These are phyloP conservation scores for Podaxis mareebaensis DNA, from an alignment of 768 basidiomycete species.

Conservation along the genomic window DNA sequence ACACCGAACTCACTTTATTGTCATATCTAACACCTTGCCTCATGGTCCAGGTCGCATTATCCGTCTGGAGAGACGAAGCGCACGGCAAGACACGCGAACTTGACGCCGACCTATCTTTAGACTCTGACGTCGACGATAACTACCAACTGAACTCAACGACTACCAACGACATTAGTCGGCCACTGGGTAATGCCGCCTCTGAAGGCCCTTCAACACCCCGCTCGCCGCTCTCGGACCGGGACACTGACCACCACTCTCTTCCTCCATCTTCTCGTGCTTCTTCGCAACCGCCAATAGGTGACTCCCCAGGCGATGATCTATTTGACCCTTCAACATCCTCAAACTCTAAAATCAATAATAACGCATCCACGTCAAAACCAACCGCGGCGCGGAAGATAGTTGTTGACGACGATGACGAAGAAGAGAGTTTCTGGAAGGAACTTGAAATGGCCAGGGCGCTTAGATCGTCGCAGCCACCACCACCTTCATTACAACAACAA, in stretches of 20 bases:
- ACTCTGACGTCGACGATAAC: conserved; percentile 22
- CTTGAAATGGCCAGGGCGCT: conserved; percentile 46
- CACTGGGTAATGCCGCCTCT: background rate
- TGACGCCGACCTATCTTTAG: conserved; percentile 16
- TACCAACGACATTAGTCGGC: conserved; percentile 7
- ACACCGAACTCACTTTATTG: background rate
- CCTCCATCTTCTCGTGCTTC: conserved; percentile 23
- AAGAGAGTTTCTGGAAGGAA: conserved; percentile 72
- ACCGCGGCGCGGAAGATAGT: conserved; percentile 1
- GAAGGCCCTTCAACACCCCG: background rate
- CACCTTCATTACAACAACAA: conserved; percentile 10
- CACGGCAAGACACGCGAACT: conserved; percentile 30
- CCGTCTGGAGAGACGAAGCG: conserved; percentile 78
- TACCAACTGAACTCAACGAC: conserved; percentile 15
- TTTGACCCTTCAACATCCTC: conserved; percentile 15
- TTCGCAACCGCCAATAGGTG: conserved; percentile 23
- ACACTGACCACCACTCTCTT: background rate
- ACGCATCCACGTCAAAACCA: conserved; percentile 1
- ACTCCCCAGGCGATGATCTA: conserved; percentile 20
- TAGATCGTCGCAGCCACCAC: conserved; percentile 18
- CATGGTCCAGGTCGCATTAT: conserved; percentile 55
- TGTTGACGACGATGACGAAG: conserved; percentile 36
- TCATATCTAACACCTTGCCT: conserved; percentile 4
- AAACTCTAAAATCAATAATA: conserved; percentile 10
- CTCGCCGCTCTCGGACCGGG: background rate